A percentile compares a stretch with the other conserved stretches of the same genome.
Conservation (phyloP, 805 yeast genomes). For the Saccharomyces jurei region DNA sequence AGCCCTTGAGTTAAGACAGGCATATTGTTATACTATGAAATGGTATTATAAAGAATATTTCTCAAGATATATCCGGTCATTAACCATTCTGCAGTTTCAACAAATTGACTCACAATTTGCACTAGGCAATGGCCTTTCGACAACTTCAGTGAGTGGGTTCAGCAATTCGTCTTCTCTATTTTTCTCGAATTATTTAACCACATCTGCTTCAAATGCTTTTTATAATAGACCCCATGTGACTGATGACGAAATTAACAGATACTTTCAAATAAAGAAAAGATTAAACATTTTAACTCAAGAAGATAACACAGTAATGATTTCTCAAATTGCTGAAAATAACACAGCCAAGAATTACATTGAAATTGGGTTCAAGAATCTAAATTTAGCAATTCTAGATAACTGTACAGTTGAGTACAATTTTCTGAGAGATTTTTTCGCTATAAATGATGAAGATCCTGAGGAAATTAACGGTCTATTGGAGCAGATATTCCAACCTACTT, state of each 20-base stretch:
- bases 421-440: conserved; percentile 59
- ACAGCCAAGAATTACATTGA: conserved; percentile 63
- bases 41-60: conserved; percentile 88
- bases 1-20: conserved; percentile 66
- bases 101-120: conserved; percentile 49
- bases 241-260: conserved; percentile 40
- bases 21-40: conserved; percentile 79
- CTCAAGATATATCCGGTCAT: conserved; percentile 62
- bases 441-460: conserved; percentile 31
- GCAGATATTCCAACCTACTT: conserved; percentile 47
- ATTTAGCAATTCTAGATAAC: conserved; percentile 67
- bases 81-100: conserved; percentile 53
- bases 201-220: conserved; percentile 3
- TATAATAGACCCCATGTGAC: conserved; percentile 9
- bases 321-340: conserved; percentile 77
- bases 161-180: conserved; percentile 24
- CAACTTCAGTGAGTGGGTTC: conserved; percentile 12
- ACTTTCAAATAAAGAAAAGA: conserved; percentile 51
- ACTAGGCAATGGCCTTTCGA: conserved; percentile 39
- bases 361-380: conserved; percentile 62
- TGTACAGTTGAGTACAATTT: conserved; percentile 70
- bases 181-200: conserved; percentile 19
- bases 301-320: conserved; percentile 61
- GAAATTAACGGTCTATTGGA: conserved; percentile 41
- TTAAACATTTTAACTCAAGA: conserved; percentile 46